phyloP scores from a whole-genome alignment of 768 basidiomycete genomes.

The Amanita thiersii region DNA sequence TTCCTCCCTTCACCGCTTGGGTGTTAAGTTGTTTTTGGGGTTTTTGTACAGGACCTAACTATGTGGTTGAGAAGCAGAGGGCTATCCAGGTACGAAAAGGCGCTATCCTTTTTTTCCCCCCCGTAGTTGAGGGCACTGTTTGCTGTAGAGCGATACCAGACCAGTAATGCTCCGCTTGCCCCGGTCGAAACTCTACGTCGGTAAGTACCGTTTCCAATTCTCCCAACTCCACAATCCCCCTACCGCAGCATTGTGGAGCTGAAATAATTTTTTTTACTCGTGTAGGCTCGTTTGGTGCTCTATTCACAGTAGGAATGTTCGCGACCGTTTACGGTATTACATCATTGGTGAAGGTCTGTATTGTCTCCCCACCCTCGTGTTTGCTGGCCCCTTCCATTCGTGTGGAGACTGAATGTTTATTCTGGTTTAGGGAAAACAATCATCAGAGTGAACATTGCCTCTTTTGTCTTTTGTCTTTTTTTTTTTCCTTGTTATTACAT shows the following conservation, averaged over 20 bases:
- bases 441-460: conserved; percentile 1
- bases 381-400: neutral
- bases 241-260: too few species aligned
- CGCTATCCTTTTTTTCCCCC: conserved; percentile 8
- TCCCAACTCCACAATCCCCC: neutral
- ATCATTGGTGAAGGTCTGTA: conserved; percentile 11
- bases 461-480: too few species aligned
- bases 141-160: conserved; percentile 31
- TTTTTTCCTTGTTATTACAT: too few species aligned
- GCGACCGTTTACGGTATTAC: conserved; percentile 5
- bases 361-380: neutral
- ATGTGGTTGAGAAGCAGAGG: conserved; percentile 57
- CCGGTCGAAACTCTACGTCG: conserved; percentile 54
- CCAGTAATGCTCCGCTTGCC: conserved; percentile 57
- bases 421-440: conserved; percentile 13
- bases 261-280: neutral
- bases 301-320: conserved; percentile 9
- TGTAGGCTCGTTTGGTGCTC: conserved; percentile 4
- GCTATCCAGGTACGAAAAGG: conserved; percentile 44
- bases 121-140: conserved; percentile 6
- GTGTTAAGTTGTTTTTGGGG: too few species aligned
- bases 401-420: too few species aligned
- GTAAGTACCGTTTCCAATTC: conserved; percentile 27
- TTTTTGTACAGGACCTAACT: conserved; percentile 41
- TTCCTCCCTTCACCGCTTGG: too few species aligned